Evolutionary conservation across 2,329 filamentous ascomycete genomes (phyloP).

Genomic region (Clarireedia homoeocarpa): DNA sequence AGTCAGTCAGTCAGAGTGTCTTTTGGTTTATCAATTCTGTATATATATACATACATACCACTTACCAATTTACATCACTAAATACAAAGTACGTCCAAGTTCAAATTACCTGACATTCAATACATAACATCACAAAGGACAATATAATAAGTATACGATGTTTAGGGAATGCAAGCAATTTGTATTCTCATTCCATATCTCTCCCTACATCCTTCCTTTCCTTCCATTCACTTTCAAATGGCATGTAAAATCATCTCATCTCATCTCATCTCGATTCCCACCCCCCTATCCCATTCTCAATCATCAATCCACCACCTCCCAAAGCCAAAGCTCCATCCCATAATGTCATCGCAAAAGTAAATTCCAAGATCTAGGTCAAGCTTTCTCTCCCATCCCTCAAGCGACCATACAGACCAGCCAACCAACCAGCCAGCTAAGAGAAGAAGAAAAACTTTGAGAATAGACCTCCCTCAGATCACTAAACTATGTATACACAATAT

Average conservation of each 20-base stretch:
- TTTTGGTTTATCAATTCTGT: too few relatives aligned
- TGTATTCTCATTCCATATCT: too few relatives aligned
- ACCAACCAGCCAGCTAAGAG: neutral
- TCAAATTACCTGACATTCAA: too few relatives aligned
- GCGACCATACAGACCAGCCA: neutral
- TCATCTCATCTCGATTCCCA: neutral
- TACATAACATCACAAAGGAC: neutral
- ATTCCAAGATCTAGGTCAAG: neutral
- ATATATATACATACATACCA: too few relatives aligned
- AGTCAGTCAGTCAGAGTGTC: too few relatives aligned
- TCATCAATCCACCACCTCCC: neutral
- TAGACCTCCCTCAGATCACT: neutral
- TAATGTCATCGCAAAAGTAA: neutral
- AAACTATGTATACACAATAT: neutral
- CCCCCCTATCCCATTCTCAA: neutral
- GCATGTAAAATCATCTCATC: neutral
- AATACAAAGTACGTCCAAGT: too few relatives aligned
- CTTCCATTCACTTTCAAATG: neutral
- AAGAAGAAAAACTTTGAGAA: neutral
- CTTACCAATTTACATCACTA: too few relatives aligned
- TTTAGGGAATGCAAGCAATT: too few relatives aligned
- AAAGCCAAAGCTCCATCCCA: neutral
- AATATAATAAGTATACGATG: neutral
- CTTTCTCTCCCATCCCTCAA: neutral
- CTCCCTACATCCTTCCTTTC: too few relatives aligned